Conservation (phyloP, 176 grass and related monocot genomes). For the Secale cereale region DNA sequence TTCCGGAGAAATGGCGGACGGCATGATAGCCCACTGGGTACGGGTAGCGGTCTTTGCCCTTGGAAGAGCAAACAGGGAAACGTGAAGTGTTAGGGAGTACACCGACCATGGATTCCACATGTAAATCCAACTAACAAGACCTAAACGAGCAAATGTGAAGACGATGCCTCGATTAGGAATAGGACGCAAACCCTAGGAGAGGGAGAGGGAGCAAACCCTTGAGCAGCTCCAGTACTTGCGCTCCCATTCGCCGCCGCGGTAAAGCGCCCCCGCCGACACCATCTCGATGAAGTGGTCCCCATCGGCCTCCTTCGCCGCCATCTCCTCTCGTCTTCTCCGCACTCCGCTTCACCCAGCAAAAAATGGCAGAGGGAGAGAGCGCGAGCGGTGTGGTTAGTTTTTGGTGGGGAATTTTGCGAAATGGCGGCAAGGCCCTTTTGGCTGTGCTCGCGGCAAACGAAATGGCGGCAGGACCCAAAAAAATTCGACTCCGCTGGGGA, state of each 20-base stretch:
- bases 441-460: too few relatives aligned
- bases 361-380: neutral
- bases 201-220: constrained; percentile 38
- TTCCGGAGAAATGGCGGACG: constrained; percentile 53
- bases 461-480: neutral
- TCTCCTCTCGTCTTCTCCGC: neutral
- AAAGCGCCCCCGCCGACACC: constrained; percentile 54
- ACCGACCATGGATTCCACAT: neutral
- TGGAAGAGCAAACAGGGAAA: neutral
- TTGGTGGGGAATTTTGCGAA: neutral
- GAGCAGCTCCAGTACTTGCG: constrained; percentile 96
- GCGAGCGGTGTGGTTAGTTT: neutral
- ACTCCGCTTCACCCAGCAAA: neutral
- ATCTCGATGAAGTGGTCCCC: constrained; percentile 70
- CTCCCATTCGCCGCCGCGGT: constrained; percentile 59
- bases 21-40: constrained; percentile 79
- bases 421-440: neutral
- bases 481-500: constrained; percentile 77
- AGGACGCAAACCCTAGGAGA: neutral
- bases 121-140: neutral
- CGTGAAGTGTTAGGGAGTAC: constrained; percentile 10
- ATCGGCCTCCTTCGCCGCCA: constrained; percentile 19
- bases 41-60: constrained; percentile 86
- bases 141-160: neutral
- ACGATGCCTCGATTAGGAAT: neutral